These are phyloP conservation scores for Zygotorulaspora sp. DNA, from an alignment of 805 yeast genomes.

Conservation along the genomic window DNA sequence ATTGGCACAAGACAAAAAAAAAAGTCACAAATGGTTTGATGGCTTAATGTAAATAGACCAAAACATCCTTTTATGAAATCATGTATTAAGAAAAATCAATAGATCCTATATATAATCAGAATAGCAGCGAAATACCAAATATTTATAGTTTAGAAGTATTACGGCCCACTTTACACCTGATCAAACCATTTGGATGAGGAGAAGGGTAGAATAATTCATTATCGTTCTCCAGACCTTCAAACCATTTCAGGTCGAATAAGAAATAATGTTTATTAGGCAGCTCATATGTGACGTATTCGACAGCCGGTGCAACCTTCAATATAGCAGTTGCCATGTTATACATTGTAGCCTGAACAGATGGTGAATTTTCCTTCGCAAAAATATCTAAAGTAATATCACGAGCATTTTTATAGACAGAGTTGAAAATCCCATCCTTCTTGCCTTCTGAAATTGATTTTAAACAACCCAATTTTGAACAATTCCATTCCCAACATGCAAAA, in stretches of 20 bases:
- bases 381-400: conserved; percentile 64
- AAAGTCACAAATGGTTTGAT: conserved; percentile 34
- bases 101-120: background rate
- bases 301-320: conserved; percentile 50
- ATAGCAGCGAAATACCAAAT: background rate
- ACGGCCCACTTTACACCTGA: conserved; percentile 82
- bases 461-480: conserved; percentile 45
- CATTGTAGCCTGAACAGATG: conserved; percentile 98
- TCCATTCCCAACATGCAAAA: conserved; percentile 67
- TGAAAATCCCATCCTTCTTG: conserved; percentile 63
- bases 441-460: conserved; percentile 45
- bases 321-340: conserved; percentile 82
- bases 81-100: background rate
- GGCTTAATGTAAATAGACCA: conserved; percentile 26
- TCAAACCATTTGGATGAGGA: conserved; percentile 89
- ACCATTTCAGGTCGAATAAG: conserved; percentile 74
- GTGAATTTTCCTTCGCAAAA: conserved; percentile 81
- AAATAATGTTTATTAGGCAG: conserved; percentile 93
- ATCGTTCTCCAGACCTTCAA: conserved; percentile 72
- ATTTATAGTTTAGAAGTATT: conserved; percentile 51
- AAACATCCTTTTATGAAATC: background rate
- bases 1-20: conserved; percentile 35
- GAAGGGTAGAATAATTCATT: conserved; percentile 84
- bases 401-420: conserved; percentile 56
- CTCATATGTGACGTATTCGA: conserved; percentile 63